Percentiles rank a stretch among this genome's conserved stretches.
These are phyloP conservation scores for Hibiscus tridactylites DNA, from an alignment of 345 rosid genomes.

Conservation along the genomic window DNA sequence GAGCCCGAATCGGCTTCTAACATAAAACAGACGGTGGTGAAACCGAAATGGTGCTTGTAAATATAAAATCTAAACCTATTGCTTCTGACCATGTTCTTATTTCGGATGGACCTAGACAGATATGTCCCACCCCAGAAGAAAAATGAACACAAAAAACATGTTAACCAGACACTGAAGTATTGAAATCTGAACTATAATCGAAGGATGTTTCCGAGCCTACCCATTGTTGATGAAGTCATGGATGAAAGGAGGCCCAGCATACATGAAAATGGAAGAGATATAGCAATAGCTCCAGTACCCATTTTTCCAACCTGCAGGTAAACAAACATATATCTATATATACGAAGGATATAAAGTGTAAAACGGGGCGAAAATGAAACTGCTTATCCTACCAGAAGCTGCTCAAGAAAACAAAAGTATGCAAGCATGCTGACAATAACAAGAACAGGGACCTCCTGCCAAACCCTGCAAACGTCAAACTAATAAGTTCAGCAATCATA, in stretches of 20 bases:
- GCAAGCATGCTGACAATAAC: conserved; percentile 88
- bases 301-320: conserved; percentile 61
- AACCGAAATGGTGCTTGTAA: background rate
- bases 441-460: conserved; percentile 91
- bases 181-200: background rate
- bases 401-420: conserved; percentile 93
- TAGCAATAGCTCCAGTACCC: conserved; percentile 79
- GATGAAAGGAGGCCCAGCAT: conserved; percentile 77
- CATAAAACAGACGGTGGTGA: background rate
- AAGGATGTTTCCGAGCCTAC: conserved; percentile 29
- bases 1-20: background rate
- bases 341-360: background rate
- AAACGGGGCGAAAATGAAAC: background rate
- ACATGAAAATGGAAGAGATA: conserved; percentile 91
- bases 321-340: background rate
- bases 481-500: conserved; percentile 9
- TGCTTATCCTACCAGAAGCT: conserved; percentile 56
- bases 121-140: background rate
- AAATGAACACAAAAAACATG: background rate
- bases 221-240: conserved; percentile 91
- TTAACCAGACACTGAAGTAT: background rate
- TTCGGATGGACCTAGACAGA: background rate
- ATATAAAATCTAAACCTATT: background rate
- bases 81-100: background rate
- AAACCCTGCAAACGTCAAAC: conserved; percentile 44